phyloP scores from a whole-genome alignment of 768 basidiomycete genomes.

The Phallus indusiatus region DNA sequence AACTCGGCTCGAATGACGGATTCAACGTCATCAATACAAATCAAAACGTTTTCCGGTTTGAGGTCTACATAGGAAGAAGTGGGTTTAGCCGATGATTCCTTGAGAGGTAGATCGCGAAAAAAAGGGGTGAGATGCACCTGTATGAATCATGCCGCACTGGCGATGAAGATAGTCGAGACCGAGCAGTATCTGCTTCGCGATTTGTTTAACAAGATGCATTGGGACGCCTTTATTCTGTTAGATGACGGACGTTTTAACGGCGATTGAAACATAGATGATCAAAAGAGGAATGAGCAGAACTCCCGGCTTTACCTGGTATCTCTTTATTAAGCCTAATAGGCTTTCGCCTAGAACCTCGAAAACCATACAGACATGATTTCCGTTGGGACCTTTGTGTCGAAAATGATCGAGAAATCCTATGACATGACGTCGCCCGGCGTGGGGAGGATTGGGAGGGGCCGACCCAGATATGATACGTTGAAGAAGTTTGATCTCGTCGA shows the following conservation, averaged over 20 bases:
- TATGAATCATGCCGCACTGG: constrained; percentile 66
- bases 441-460: constrained; percentile 43
- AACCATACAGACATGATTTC: constrained; percentile 98
- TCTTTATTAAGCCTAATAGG: constrained; percentile 89
- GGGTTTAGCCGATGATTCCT: neutral
- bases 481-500: constrained; percentile 97
- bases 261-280: neutral
- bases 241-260: neutral
- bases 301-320: constrained; percentile 65
- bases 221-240: constrained; percentile 9
- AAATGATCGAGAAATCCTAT: constrained; percentile 98
- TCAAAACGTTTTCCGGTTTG: constrained; percentile 96
- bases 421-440: constrained; percentile 58
- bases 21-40: constrained; percentile 95
- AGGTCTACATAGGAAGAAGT: constrained; percentile 43
- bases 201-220: constrained; percentile 44
- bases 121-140: neutral
- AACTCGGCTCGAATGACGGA: constrained; percentile 81
- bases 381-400: constrained; percentile 92
- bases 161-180: constrained; percentile 98
- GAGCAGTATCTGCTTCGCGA: constrained; percentile 91
- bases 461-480: constrained; percentile 86
- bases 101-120: neutral
- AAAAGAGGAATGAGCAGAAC: too few relatives aligned
- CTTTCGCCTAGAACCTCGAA: constrained; percentile 99